These are phyloP conservation scores for Nicotiana benthamiana DNA, from an alignment of 257 asterid species.

Conservation along the genomic window DNA sequence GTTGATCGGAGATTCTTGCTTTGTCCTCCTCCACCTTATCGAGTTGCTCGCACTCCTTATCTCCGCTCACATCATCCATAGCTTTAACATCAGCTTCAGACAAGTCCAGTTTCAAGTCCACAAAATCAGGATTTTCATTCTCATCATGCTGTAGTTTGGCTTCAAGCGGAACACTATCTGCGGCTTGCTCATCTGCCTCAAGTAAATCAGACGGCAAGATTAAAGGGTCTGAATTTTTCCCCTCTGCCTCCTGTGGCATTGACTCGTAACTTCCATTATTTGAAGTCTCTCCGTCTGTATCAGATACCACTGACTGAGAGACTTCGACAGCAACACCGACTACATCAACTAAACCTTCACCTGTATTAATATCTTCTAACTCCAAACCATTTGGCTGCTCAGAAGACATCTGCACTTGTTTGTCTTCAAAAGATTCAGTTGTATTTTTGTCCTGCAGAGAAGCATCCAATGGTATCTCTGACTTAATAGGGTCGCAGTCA, in stretches of 20 bases:
- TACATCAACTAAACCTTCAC: slow-evolving; percentile 1
- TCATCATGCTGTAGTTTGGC: slow-evolving; percentile 5
- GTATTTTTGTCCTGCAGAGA: background rate
- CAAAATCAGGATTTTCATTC: background rate
- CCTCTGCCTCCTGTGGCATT: slow-evolving; percentile 2
- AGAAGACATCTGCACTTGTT: slow-evolving; percentile 10
- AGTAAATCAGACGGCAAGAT: slow-evolving; percentile 7
- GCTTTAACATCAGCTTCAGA: slow-evolving; percentile 13
- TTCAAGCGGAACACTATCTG: slow-evolving; percentile 14
- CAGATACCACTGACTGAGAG: background rate
- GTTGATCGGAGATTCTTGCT: slow-evolving; percentile 20
- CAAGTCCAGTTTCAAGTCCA: background rate
- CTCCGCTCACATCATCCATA: slow-evolving; percentile 12
- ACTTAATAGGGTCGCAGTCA: slow-evolving; percentile 5
- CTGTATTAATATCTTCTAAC: background rate
- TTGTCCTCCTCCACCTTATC: slow-evolving; percentile 19
- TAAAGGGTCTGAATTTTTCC: slow-evolving; percentile 5
- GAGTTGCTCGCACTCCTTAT: slow-evolving; percentile 16
- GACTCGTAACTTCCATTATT: background rate
- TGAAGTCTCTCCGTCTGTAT: background rate
- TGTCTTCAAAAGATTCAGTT: slow-evolving; percentile 13
- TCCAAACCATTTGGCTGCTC: slow-evolving; percentile 9
- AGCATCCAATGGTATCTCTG: slow-evolving; percentile 9
- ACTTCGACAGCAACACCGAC: background rate
- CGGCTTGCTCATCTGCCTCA: slow-evolving; percentile 15